These are phyloP conservation scores for Colletotrichum sp. DNA, from an alignment of 2,329 filamentous ascomycete genomes.

Conservation along the genomic window DNA sequence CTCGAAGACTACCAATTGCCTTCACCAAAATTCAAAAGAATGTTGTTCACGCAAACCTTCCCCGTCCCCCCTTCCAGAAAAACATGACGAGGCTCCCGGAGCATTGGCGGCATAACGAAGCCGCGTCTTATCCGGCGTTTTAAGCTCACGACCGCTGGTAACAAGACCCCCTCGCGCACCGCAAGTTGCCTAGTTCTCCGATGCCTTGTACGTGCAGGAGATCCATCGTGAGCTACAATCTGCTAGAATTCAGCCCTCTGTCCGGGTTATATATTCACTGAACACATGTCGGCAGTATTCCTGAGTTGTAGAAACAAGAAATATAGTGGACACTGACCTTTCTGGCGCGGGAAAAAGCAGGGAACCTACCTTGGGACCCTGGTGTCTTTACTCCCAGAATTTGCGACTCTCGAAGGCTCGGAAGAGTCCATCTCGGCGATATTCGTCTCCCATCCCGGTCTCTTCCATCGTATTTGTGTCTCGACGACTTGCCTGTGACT, in stretches of 20 bases:
- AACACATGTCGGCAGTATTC: neutral
- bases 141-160: neutral
- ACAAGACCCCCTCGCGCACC: neutral
- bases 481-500: too few relatives aligned
- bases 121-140: rapidly evolving
- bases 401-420: too few relatives aligned
- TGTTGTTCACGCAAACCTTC: too few relatives aligned
- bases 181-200: neutral
- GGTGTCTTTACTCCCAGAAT: neutral
- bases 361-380: neutral
- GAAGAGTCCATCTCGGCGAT: too few relatives aligned
- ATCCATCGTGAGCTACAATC: neutral
- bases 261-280: neutral
- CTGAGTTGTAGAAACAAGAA: neutral
- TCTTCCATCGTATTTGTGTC: too few relatives aligned
- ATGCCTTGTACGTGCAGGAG: neutral
- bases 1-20: neutral
- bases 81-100: too few relatives aligned
- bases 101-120: too few relatives aligned
- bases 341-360: neutral
- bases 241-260: neutral
- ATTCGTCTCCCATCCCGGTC: too few relatives aligned
- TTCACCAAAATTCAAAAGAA: neutral
- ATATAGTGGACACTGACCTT: too few relatives aligned
- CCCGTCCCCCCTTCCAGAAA: too few relatives aligned